A percentile compares a stretch with the other conserved stretches of the same genome.
phyloP scores from a whole-genome alignment of 73 alveolate species.

The Tetrahymena thermophila region DNA sequence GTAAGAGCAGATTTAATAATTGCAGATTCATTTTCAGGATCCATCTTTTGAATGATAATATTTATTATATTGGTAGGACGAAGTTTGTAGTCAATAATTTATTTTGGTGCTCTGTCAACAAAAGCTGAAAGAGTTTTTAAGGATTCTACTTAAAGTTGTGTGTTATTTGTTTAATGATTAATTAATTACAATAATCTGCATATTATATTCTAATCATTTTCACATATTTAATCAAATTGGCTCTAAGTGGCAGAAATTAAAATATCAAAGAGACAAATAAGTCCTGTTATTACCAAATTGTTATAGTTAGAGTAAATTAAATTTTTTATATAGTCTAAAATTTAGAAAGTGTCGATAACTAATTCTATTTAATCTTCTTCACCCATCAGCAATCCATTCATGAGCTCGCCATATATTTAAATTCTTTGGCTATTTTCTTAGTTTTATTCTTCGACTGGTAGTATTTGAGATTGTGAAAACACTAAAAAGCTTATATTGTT shows the following conservation, averaged over 20 bases:
- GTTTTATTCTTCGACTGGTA: background rate
- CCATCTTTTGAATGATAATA: background rate
- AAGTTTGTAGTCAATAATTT: background rate
- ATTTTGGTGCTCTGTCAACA: background rate
- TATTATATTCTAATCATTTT: background rate
- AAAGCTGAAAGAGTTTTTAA: background rate
- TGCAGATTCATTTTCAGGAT: background rate
- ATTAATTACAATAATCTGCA: background rate
- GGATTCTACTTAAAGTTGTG: background rate
- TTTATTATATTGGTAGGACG: background rate
- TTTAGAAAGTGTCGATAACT: background rate
- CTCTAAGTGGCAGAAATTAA: background rate
- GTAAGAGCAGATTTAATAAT: background rate
- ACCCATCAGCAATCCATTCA: background rate
- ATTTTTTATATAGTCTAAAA: background rate
- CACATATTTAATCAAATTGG: background rate
- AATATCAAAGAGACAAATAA: background rate
- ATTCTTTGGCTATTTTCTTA: background rate
- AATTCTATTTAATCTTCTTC: background rate
- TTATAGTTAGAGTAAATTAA: background rate
- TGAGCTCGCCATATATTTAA: background rate
- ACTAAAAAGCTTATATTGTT: background rate
- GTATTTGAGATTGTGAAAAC: background rate
- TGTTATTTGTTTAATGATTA: background rate
- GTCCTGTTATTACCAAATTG: background rate